phyloP scores from a whole-genome alignment of 768 basidiomycete genomes.

The Mycena vulgaris region DNA sequence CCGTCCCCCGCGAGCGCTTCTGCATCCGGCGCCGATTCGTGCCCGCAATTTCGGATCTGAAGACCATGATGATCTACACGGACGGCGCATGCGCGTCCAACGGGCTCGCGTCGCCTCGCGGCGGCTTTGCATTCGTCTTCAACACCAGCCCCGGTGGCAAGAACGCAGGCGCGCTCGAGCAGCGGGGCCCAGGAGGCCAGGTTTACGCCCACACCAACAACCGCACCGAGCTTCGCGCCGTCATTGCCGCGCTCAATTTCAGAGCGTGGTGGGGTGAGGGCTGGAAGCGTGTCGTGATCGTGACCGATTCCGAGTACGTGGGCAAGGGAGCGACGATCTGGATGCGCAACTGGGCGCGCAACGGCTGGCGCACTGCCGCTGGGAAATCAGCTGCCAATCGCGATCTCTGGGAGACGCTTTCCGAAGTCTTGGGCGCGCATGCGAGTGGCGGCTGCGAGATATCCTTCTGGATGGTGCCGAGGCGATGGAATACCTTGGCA shows the following conservation, averaged over 20 bases:
- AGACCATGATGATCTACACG: conserved; percentile 30
- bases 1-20: conserved; percentile 8
- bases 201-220: conserved; percentile 44
- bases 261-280: conserved; percentile 47
- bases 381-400: conserved; percentile 39
- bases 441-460: conserved; percentile 40
- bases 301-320: conserved; percentile 51
- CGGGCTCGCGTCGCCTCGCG: conserved; percentile 16
- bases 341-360: conserved; percentile 42
- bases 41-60: conserved; percentile 8
- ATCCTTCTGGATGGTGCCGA: conserved; percentile 42
- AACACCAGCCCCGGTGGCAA: conserved; percentile 10
- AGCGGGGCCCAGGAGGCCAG: conserved; percentile 12
- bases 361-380: conserved; percentile 41
- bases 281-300: conserved; percentile 49
- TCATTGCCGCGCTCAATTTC: conserved; percentile 40
- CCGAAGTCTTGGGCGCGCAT: conserved; percentile 26
- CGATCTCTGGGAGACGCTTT: conserved; percentile 46
- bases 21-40: conserved; percentile 22
- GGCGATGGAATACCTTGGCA: conserved; percentile 39
- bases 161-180: conserved; percentile 2
- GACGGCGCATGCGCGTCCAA: conserved; percentile 30
- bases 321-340: conserved; percentile 43
- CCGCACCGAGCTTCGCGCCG: conserved; percentile 56
- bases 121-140: conserved; percentile 24